Base-by-base conservation (phyloP, 768 basidiomycete species). In the Lenzites betulinus region DNA sequence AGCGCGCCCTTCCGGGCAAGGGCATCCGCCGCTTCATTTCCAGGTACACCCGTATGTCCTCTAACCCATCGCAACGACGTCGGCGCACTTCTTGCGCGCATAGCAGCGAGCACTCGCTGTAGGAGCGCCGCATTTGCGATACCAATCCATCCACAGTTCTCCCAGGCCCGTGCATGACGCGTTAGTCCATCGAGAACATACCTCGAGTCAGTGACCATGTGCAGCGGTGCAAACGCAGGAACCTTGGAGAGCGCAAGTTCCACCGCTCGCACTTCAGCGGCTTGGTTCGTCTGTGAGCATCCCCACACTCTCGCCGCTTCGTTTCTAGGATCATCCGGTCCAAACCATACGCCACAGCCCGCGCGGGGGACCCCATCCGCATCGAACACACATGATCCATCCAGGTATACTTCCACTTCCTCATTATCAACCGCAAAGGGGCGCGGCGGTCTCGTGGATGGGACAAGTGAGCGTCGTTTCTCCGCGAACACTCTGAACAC, bases 181-280 rank as follows among this genome's bases (percentile, higher is more conserved):
- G 69, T 74, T 0, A 74, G 30, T 1, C 53, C 67, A 7, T 72
- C 59, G 6, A 72, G n/a, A 13, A 20, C 42, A 20, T 43, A 43
- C 22, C 22, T 43, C n/a, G 42, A 43, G 42, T 43, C 42, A 4
- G 49, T 71, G 3, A 58, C 44, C 1, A 73, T 69, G 1, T 48
- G 8, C 2, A 74, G 48, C 1, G 43, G 28, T 0, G 15, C 12
- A 30, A 64, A 43, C 1, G 46, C 30, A 12, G 44, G 44, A n/a
- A 23, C 22, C 16, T 54, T 48, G 20, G 63, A 28, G 0, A 65
- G 20, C 0, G 62, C 67, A 0, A 25, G 12, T 3, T 57, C 42
- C 1, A 69, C 41, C 0, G 70, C 70, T 0, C 58, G 49, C 6
- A 68, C 33, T 47, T 73, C 70, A 1, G 51, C 51, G 0, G 28